Percentiles rank a stretch among this genome's conserved stretches.
Evolutionary conservation across 1,139 yeast genomes (phyloP).

Genomic region (Yamadazyma friedrichii): DNA sequence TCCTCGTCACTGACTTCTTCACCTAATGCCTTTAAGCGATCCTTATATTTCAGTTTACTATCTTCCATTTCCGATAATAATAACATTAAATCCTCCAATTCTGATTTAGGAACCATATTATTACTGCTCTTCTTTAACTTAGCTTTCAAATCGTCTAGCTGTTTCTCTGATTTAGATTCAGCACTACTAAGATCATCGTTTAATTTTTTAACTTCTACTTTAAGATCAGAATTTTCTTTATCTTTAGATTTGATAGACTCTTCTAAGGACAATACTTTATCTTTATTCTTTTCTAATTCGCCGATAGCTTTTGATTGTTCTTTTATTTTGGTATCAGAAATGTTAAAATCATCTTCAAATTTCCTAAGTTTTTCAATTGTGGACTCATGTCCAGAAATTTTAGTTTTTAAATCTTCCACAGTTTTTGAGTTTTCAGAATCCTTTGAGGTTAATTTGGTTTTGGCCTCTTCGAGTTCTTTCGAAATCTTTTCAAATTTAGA

Average conservation of each 20-base stretch:
- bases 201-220: not conserved
- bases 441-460: not conserved
- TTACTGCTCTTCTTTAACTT: conserved; percentile 6
- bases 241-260: not conserved
- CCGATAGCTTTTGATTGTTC: not conserved
- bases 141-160: conserved; percentile 8
- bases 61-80: conserved; percentile 76
- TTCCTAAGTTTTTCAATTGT: not conserved
- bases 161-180: conserved; percentile 1
- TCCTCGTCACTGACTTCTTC: conserved; percentile 49
- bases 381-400: not conserved
- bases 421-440: not conserved
- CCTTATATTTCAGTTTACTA: conserved; percentile 58
- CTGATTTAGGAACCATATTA: conserved; percentile 51
- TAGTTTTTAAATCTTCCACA: conserved; percentile 4
- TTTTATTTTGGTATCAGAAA: not conserved
- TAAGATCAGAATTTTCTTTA: conserved; percentile 5
- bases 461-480: not conserved
- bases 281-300: conserved; percentile 5
- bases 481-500: conserved; percentile 1
- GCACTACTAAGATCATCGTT: not conserved
- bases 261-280: conserved; percentile 3
- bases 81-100: conserved; percentile 74
- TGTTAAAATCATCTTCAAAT: not conserved
- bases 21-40: conserved; percentile 48